Conservation (phyloP, 768 basidiomycete genomes). For the Leccinum disarticulatum region DNA sequence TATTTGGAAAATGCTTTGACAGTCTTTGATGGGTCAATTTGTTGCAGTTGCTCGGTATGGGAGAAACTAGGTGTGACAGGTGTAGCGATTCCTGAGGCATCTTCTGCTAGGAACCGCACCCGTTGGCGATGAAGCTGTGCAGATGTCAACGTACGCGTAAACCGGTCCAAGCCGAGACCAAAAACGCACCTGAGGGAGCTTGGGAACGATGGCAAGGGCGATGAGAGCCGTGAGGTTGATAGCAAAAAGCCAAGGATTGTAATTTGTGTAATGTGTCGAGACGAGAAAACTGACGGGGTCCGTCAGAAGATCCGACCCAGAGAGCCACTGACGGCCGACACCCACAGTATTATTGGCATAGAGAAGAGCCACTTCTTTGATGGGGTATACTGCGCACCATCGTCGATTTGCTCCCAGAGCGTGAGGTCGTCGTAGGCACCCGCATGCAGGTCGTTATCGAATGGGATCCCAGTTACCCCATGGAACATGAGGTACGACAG, state of each 20-base stretch:
- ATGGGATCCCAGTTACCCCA: conserved; percentile 95
- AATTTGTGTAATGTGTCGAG: conserved; percentile 97
- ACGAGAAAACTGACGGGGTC: conserved; percentile 72
- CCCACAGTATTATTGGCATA: conserved; percentile 87
- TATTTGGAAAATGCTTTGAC: conserved; percentile 49
- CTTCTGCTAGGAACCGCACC: conserved; percentile 71
- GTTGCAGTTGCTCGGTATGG: conserved; percentile 42
- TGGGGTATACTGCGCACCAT: conserved; percentile 97
- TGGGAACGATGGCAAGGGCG: conserved; percentile 83
- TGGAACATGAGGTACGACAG: conserved; percentile 99
- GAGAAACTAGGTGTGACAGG: conserved; percentile 62
- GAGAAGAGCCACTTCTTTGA: conserved; percentile 96
- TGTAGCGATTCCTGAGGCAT: conserved; percentile 63
- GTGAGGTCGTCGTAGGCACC: conserved; percentile 98
- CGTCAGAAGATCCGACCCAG: background rate
- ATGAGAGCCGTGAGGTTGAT: conserved; percentile 83
- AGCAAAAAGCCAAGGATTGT: conserved; percentile 91
- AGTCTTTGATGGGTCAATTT: conserved; percentile 35
- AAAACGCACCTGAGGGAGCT: conserved; percentile 81
- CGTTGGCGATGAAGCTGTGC: conserved; percentile 77
- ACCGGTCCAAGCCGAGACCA: conserved; percentile 2
- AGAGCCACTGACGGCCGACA: conserved; percentile 9
- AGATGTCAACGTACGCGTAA: conserved; percentile 16
- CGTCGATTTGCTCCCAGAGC: conserved; percentile 99
- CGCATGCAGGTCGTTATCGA: conserved; percentile 80